Conservation (phyloP, 2,329 filamentous ascomycete genomes). For the Xylariaceae sp. region DNA sequence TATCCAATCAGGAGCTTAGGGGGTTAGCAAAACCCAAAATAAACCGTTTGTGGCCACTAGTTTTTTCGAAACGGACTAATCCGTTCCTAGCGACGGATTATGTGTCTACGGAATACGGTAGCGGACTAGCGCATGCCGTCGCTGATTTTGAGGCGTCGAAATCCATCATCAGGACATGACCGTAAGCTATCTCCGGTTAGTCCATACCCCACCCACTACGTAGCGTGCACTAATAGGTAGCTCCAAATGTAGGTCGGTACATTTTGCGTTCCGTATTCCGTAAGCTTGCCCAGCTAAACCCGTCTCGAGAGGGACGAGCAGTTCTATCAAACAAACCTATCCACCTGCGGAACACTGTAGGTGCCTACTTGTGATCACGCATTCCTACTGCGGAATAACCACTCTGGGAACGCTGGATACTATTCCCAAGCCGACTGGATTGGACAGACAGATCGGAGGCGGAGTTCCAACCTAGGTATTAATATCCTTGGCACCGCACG, state of each 20-base stretch:
- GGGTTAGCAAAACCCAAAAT: not conserved
- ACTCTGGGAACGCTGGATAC: not conserved
- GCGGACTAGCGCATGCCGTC: not conserved
- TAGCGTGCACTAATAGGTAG: not conserved
- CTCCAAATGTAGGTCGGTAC: not conserved
- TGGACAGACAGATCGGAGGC: not conserved
- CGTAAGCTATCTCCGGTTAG: not conserved
- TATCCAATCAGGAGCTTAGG: no score
- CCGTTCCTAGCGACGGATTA: no score
- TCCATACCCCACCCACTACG: not conserved
- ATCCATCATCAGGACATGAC: not conserved
- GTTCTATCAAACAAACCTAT: not conserved
- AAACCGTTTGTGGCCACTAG: not conserved
- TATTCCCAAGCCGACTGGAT: not conserved
- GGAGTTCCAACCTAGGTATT: not conserved
- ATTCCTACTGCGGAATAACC: not conserved
- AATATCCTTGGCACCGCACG: not conserved
- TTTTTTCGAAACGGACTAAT: not conserved
- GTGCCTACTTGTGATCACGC: not conserved
- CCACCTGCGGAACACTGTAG: no score
- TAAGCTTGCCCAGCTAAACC: not conserved
- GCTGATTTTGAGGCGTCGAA: not conserved
- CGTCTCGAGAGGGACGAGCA: not conserved
- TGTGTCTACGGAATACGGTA: not conserved
- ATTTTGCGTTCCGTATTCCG: not conserved